Evolutionary conservation across 1,139 yeast species (phyloP).

Genomic region (Pneumocystis sp.): DNA sequence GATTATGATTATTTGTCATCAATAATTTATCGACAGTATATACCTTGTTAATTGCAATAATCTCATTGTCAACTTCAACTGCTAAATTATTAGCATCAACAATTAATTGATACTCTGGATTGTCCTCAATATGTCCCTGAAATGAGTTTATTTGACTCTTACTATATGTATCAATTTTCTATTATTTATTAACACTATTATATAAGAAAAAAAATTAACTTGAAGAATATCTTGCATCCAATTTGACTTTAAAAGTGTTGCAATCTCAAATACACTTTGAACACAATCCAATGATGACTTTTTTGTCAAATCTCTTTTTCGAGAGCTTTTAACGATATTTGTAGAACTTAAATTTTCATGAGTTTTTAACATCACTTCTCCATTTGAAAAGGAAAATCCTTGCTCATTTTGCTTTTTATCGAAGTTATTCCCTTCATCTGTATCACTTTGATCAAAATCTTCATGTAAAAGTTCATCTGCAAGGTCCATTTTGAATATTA

Average conservation of each 20-base stretch:
- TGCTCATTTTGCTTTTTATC: background rate
- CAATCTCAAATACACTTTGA: background rate
- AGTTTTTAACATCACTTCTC: background rate
- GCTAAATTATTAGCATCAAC: constrained; percentile 43
- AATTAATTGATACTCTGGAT: constrained; percentile 37
- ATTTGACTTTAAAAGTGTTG: background rate
- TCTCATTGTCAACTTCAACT: constrained; percentile 43
- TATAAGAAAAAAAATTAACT: background rate
- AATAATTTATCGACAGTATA: background rate
- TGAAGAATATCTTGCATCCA: background rate
- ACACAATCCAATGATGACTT: background rate
- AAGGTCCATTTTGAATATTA: background rate
- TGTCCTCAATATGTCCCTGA: constrained; percentile 23
- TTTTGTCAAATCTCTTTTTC: background rate
- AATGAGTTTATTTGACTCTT: constrained; percentile 9
- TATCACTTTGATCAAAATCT: background rate
- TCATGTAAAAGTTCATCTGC: background rate
- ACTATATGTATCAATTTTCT: constrained; percentile 17
- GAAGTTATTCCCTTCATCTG: background rate
- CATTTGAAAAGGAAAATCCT: background rate
- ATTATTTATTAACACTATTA: constrained; percentile 6
- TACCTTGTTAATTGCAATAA: constrained; percentile 31
- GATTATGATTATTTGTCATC: background rate
- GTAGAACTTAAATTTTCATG: background rate
- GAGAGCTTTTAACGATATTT: background rate